These are phyloP conservation scores for Verticillium dahliae DNA, from an alignment of 2,329 filamentous ascomycete species.

Conservation along the genomic window DNA sequence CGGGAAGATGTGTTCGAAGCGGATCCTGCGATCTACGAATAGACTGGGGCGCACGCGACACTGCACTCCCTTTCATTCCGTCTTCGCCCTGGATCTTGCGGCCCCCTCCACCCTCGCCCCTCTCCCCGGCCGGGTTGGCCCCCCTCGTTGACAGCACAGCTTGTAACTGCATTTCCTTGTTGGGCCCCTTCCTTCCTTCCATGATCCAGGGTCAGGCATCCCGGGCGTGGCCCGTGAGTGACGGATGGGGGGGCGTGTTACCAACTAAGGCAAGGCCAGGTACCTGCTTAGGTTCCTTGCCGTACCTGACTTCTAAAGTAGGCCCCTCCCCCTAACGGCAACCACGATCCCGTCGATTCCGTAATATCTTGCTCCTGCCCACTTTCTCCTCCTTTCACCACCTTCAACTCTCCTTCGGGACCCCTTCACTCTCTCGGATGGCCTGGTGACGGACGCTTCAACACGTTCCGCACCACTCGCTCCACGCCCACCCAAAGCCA, in stretches of 20 bases:
- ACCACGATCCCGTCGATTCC: no score
- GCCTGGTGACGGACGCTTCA: conserved; percentile 2
- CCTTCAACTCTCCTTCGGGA: not conserved
- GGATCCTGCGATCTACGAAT: not conserved
- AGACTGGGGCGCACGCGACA: not conserved
- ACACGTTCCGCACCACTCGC: not conserved
- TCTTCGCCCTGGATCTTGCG: not conserved
- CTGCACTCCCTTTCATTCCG: not conserved
- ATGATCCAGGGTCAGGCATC: no score
- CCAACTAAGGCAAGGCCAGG: no score
- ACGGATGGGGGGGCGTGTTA: no score
- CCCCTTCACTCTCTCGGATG: not conserved
- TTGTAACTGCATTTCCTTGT: not conserved
- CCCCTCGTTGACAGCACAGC: not conserved
- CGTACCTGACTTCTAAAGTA: not conserved
- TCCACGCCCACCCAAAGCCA: not conserved
- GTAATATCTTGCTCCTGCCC: not conserved
- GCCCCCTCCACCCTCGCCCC: not conserved
- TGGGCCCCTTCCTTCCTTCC: no score
- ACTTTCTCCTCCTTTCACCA: not conserved
- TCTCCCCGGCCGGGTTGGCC: not conserved
- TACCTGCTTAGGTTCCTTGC: no score
- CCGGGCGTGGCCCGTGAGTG: no score
- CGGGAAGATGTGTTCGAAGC: not conserved
- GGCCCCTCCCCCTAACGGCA: not conserved